Percentiles rank a stretch among this genome's conserved stretches.
Conservation (phyloP, 805 yeast species). For the Candida cerambycidarum region DNA sequence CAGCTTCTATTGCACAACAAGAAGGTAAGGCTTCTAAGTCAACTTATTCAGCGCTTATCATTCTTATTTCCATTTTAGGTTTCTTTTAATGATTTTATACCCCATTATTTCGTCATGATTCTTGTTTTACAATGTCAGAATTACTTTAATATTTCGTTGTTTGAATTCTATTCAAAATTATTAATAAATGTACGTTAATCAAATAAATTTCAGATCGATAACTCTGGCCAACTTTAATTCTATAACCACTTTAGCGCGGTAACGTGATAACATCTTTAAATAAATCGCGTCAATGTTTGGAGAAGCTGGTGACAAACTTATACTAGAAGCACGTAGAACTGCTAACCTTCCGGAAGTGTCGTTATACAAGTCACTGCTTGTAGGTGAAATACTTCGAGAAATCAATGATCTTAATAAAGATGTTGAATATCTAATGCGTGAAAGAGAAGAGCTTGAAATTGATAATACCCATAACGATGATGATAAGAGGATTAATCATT, state of each 20-base stretch:
- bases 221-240: too few relatives aligned
- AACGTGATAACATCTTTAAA: too few relatives aligned
- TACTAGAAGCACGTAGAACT: constrained; percentile 81
- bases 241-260: too few relatives aligned
- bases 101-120: too few relatives aligned
- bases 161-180: too few relatives aligned
- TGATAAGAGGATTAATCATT: constrained; percentile 51
- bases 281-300: too few relatives aligned
- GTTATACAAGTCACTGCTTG: constrained; percentile 67
- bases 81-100: too few relatives aligned
- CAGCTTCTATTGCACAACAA: background rate
- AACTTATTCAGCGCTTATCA: background rate
- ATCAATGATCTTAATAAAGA: constrained; percentile 60
- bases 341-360: constrained; percentile 65
- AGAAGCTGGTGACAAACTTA: constrained; percentile 78
- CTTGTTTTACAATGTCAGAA: too few relatives aligned
- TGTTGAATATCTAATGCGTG: constrained; percentile 47
- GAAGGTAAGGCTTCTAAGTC: background rate
- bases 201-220: too few relatives aligned
- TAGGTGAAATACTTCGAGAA: constrained; percentile 71
- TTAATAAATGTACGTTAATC: too few relatives aligned
- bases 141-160: too few relatives aligned
- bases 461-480: constrained; percentile 22
- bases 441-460: constrained; percentile 14
- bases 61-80: background rate